Evolutionary conservation across 2,329 filamentous ascomycete genomes (phyloP).

Genomic region (Penicillium griseofulvum): DNA sequence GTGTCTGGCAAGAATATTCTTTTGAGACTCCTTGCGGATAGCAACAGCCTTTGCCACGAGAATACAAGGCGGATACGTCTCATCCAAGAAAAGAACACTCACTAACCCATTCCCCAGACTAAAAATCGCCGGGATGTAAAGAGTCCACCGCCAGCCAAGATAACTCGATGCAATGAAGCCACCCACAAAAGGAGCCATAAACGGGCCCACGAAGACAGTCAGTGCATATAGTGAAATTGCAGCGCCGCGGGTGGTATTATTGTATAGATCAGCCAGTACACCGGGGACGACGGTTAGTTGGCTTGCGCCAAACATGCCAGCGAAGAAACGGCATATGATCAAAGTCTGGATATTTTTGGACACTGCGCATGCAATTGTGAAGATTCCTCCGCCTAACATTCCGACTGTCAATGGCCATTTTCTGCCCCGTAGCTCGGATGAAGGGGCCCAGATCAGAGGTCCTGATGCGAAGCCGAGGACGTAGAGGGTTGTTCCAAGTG

Average conservation of each 20-base stretch:
- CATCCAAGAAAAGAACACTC: slow-evolving; percentile 45
- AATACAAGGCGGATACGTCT: slow-evolving; percentile 54
- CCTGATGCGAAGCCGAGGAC: slow-evolving; percentile 56
- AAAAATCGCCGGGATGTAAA: slow-evolving; percentile 52
- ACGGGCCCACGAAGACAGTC: slow-evolving; percentile 48
- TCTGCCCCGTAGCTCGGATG: slow-evolving; percentile 59
- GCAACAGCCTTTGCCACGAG: slow-evolving; percentile 52
- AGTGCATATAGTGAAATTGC: slow-evolving; percentile 49
- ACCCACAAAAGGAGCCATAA: slow-evolving; percentile 50
- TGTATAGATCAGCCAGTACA: slow-evolving; percentile 49
- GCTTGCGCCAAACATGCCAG: slow-evolving; percentile 44
- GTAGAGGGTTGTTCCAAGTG: slow-evolving; percentile 48
- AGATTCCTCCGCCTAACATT: slow-evolving; percentile 42
- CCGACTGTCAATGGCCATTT: slow-evolving; percentile 51
- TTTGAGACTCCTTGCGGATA: slow-evolving; percentile 50
- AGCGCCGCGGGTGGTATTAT: slow-evolving; percentile 40
- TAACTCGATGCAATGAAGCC: slow-evolving; percentile 48
- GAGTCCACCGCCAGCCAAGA: slow-evolving; percentile 52
- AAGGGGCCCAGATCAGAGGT: slow-evolving; percentile 60
- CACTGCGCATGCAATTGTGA: slow-evolving; percentile 46
- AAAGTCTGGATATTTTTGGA: slow-evolving; percentile 41
- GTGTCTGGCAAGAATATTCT: slow-evolving; percentile 56
- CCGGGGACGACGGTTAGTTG: slow-evolving; percentile 46
- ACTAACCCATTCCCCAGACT: slow-evolving; percentile 44
- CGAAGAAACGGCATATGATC: slow-evolving; percentile 47